A percentile compares a stretch with the other conserved stretches of the same genome.
phyloP scores from a whole-genome alignment of 345 rosid genomes.

The Boechera divaricarpa region DNA sequence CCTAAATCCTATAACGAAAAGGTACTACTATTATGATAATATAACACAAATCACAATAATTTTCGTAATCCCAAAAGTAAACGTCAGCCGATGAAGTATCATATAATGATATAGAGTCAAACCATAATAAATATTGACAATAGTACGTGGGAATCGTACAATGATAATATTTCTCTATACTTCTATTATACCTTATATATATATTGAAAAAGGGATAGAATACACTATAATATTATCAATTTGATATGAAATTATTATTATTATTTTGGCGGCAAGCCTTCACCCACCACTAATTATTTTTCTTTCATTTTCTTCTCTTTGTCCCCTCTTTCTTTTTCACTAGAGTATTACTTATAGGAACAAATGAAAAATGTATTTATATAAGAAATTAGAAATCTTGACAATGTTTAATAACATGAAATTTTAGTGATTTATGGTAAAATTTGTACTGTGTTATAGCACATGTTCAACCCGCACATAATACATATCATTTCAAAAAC shows the following conservation, averaged over 20 bases:
- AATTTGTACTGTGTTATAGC: background rate
- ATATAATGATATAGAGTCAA: background rate
- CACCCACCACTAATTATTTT: constrained; percentile 22
- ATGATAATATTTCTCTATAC: background rate
- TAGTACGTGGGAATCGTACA: background rate
- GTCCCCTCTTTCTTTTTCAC: constrained; percentile 16
- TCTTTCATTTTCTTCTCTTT: constrained; percentile 16
- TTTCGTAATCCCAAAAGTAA: background rate
- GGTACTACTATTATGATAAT: background rate
- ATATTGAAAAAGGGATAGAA: background rate
- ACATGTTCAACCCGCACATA: background rate
- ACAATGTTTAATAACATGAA: background rate
- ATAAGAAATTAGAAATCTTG: background rate
- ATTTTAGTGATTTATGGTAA: background rate
- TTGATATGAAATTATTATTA: background rate
- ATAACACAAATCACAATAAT: background rate
- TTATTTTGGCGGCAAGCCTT: background rate
- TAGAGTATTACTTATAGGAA: background rate
- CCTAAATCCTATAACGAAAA: background rate
- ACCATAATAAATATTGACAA: background rate
- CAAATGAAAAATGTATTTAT: background rate
- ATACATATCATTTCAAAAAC: background rate
- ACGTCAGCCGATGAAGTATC: background rate
- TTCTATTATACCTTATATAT: background rate
- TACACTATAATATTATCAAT: background rate